Percentiles rank a stretch among this genome's conserved stretches.
These are phyloP conservation scores for Microstroma glucosiphilum DNA, from an alignment of 1,284 basidiomycete species.

Conservation along the genomic window DNA sequence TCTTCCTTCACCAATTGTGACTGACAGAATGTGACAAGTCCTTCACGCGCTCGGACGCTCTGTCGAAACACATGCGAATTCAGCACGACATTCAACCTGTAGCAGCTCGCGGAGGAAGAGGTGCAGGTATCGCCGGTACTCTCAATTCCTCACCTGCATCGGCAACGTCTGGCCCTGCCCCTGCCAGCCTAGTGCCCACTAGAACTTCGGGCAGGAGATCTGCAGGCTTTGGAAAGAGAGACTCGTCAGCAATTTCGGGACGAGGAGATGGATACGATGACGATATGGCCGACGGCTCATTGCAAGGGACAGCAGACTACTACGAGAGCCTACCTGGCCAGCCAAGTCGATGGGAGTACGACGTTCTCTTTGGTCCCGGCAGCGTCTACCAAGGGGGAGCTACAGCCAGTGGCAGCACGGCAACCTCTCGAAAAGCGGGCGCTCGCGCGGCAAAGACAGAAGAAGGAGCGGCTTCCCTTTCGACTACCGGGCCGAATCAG, in stretches of 20 bases:
- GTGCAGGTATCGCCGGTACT: too few species aligned
- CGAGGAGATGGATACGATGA: too few species aligned
- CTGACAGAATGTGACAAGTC: conserved; percentile 78
- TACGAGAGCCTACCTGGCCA: background rate
- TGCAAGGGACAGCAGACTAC: too few species aligned
- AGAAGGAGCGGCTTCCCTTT: conserved; percentile 1
- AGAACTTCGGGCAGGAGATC: too few species aligned
- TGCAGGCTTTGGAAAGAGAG: too few species aligned
- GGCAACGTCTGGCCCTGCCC: too few species aligned
- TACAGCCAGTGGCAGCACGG: background rate
- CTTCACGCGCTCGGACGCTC: conserved; percentile 82
- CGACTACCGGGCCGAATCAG: background rate
- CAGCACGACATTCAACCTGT: conserved; percentile 59
- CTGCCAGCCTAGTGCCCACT: too few species aligned
- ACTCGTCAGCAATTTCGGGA: too few species aligned
- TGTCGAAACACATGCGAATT: conserved; percentile 81
- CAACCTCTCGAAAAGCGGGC: background rate
- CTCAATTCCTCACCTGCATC: too few species aligned
- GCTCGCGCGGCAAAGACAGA: background rate
- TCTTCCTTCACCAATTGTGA: background rate
- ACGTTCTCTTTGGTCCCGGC: background rate
- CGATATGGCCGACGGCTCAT: too few species aligned
- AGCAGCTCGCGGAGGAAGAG: background rate
- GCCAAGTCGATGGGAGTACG: background rate
- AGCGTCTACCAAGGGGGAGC: background rate